phyloP scores from a whole-genome alignment of 768 basidiomycete genomes.

The Hericium erinaceus region DNA sequence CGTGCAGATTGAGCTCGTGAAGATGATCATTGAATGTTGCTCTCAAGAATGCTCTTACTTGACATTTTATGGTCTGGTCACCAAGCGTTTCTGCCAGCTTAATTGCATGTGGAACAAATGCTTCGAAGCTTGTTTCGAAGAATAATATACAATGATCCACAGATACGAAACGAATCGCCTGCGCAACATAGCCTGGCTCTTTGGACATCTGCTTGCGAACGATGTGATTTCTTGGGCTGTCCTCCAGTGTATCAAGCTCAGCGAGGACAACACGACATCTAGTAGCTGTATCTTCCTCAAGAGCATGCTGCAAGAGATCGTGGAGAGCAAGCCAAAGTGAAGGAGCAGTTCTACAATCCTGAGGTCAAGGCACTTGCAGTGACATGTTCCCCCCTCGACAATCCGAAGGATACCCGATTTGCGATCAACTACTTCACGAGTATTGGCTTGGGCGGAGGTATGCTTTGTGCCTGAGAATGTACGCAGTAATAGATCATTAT shows the following conservation, averaged over 20 bases:
- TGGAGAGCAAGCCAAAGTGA: slow-evolving; percentile 80
- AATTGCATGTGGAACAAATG: slow-evolving; percentile 93
- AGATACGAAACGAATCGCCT: slow-evolving; percentile 97
- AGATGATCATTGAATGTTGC: slow-evolving; percentile 99
- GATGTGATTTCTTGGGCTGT: slow-evolving; percentile 89
- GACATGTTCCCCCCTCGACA: slow-evolving; percentile 94
- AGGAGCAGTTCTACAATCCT: slow-evolving; percentile 83
- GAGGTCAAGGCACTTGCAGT: slow-evolving; percentile 59
- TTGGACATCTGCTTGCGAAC: slow-evolving; percentile 84
- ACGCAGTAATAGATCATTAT: no score
- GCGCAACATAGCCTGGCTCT: slow-evolving; percentile 94
- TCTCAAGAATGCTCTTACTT: slow-evolving; percentile 98
- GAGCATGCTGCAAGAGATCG: slow-evolving; percentile 92
- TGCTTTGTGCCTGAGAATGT: no score
- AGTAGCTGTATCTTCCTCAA: slow-evolving; percentile 96
- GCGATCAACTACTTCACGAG: slow-evolving; percentile 98
- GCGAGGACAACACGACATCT: slow-evolving; percentile 95
- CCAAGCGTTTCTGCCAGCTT: slow-evolving; percentile 93
- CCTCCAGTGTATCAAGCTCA: slow-evolving; percentile 80
- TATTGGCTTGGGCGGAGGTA: slow-evolving; percentile 88
- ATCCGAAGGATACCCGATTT: slow-evolving; percentile 94
- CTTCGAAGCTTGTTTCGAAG: slow-evolving; percentile 78
- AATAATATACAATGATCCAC: slow-evolving; percentile 94
- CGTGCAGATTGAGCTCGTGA: slow-evolving; percentile 79
- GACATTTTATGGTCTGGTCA: slow-evolving; percentile 90